Evolutionary conservation across 2,329 filamentous ascomycete species (phyloP).

Genomic region (Fusarium sp.): DNA sequence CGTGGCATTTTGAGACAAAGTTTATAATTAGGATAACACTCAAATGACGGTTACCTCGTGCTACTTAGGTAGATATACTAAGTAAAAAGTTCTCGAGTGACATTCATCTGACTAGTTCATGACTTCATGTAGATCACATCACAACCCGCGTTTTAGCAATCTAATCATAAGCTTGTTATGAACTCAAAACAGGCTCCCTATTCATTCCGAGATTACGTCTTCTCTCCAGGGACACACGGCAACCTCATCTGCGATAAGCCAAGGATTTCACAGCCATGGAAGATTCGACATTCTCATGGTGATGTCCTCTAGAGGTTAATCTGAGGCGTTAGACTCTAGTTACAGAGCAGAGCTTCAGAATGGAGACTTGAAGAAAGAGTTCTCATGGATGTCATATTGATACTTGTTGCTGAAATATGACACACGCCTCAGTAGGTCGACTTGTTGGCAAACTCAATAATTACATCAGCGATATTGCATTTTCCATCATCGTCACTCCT

Average conservation of each 20-base stretch:
- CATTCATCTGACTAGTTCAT: neutral
- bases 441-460: neutral
- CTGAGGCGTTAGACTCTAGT: neutral
- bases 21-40: neutral
- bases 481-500: neutral
- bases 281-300: neutral
- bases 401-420: neutral
- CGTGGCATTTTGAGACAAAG: neutral
- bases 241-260: neutral
- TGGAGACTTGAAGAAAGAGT: neutral
- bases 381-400: neutral
- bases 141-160: neutral
- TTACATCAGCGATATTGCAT: neutral
- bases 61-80: neutral
- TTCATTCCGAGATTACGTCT: neutral
- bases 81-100: neutral
- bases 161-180: neutral
- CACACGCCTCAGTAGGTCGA: neutral
- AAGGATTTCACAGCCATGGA: neutral
- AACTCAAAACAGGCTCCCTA: no score
- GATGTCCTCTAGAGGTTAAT: neutral
- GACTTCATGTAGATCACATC: neutral
- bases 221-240: no score
- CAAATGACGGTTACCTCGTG: neutral
- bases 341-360: neutral